These are phyloP conservation scores for Cladosporium sp. DNA, from an alignment of 2,329 filamentous ascomycete species.

Conservation along the genomic window DNA sequence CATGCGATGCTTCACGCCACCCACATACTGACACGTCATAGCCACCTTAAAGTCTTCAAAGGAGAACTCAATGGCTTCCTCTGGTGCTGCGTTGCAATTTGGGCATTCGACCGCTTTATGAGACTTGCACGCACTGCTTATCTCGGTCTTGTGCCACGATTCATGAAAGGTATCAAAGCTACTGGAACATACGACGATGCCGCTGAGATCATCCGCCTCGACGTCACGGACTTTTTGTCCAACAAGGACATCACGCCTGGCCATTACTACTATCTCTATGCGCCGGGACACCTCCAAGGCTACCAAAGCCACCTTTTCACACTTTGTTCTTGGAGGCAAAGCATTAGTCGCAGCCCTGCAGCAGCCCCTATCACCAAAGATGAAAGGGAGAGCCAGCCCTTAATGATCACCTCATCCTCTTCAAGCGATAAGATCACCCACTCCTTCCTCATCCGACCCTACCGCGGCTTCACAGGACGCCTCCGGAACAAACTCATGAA, in stretches of 20 bases:
- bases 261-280: conserved; percentile 54
- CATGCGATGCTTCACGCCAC: not conserved
- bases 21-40: conserved; percentile 25
- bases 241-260: conserved; percentile 44
- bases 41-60: conserved; percentile 56
- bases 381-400: conserved; percentile 11
- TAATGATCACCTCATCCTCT: conserved; percentile 17
- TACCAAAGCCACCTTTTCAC: conserved; percentile 57
- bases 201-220: conserved; percentile 50
- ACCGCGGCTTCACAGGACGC: conserved; percentile 52
- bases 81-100: conserved; percentile 52
- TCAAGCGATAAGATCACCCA: conserved; percentile 27
- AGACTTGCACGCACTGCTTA: conserved; percentile 47
- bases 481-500: conserved; percentile 41
- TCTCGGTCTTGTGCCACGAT: conserved; percentile 43
- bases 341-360: not conserved
- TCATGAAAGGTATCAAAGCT: conserved; percentile 33
- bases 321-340: conserved; percentile 35
- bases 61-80: conserved; percentile 52
- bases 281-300: conserved; percentile 44
- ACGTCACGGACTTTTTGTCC: conserved; percentile 42
- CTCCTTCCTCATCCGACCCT: conserved; percentile 53
- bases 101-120: conserved; percentile 52
- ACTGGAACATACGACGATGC: conserved; percentile 45
- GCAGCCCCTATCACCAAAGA: conserved; percentile 11